Evolutionary conservation across 2,329 filamentous ascomycete species (phyloP).

Genomic region (Helminthosporium solani): DNA sequence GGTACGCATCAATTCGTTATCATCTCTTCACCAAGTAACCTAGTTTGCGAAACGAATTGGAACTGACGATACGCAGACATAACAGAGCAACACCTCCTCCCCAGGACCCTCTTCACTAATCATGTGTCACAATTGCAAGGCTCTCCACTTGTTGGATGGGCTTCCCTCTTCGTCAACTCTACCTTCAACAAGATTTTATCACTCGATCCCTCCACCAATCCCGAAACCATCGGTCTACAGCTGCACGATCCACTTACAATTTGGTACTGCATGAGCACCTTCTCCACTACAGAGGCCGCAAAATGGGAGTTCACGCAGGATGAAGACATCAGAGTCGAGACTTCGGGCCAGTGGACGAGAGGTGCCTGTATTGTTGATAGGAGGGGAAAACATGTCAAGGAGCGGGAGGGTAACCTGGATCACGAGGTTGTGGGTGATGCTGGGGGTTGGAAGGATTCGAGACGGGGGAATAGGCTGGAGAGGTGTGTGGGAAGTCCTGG

Average conservation of each 20-base stretch:
- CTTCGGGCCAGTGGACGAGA: conserved; percentile 87
- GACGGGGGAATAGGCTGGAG: conserved; percentile 76
- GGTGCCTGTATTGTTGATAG: conserved; percentile 87
- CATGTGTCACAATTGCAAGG: conserved; percentile 23
- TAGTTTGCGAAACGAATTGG: background rate
- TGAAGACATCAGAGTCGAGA: conserved; percentile 89
- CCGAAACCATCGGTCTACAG: conserved; percentile 43
- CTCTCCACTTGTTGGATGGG: conserved; percentile 50
- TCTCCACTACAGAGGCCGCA: conserved; percentile 4
- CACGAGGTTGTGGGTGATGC: conserved; percentile 66
- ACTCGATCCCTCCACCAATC: conserved; percentile 38
- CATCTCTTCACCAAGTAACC: background rate
- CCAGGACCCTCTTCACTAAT: conserved; percentile 41
- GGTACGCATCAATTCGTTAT: conserved; percentile 25
- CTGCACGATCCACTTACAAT: conserved; percentile 50
- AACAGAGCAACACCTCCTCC: conserved; percentile 47
- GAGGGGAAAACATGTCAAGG: conserved; percentile 58
- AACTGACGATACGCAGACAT: conserved; percentile 39
- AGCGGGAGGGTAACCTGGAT: conserved; percentile 30
- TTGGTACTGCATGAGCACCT: conserved; percentile 36
- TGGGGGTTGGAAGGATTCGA: conserved; percentile 71
- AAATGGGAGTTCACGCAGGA: conserved; percentile 42
- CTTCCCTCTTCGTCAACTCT: conserved; percentile 45
- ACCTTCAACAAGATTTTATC: conserved; percentile 50
- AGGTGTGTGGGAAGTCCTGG: conserved; percentile 71